These are phyloP conservation scores for Vigna unguiculata DNA, from an alignment of 306 rosid species.

Conservation along the genomic window DNA sequence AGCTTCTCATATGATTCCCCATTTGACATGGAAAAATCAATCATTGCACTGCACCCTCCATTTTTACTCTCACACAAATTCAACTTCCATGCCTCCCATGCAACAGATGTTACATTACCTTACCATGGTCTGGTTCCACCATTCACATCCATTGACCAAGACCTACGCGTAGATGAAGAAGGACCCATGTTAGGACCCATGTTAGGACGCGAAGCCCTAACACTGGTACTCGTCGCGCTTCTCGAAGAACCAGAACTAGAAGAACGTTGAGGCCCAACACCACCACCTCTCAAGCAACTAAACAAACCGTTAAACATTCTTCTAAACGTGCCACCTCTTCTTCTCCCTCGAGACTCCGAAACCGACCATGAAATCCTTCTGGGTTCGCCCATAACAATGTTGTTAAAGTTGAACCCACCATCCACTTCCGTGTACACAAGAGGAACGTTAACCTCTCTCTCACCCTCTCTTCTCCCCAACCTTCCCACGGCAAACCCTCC, in stretches of 20 bases:
- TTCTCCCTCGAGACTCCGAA: conserved; percentile 48
- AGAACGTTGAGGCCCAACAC: conserved; percentile 33
- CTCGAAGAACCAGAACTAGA: conserved; percentile 12
- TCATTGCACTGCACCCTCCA: conserved; percentile 1
- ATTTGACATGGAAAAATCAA: background rate
- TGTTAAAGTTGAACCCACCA: conserved; percentile 60
- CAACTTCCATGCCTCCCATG: background rate
- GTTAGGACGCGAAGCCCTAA: conserved; percentile 12
- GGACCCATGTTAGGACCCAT: conserved; percentile 12
- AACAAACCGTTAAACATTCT: conserved; percentile 52
- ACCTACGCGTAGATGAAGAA: conserved; percentile 54
- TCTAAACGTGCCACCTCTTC: conserved; percentile 53
- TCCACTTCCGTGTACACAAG: conserved; percentile 77
- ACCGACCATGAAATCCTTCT: conserved; percentile 67
- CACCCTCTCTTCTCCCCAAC: conserved; percentile 57
- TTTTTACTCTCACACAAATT: background rate
- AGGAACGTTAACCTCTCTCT: conserved; percentile 57
- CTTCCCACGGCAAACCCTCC: conserved; percentile 85
- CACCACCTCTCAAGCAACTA: conserved; percentile 60
- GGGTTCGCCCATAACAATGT: conserved; percentile 50
- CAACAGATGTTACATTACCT: background rate
- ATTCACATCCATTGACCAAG: conserved; percentile 82
- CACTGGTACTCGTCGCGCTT: conserved; percentile 19
- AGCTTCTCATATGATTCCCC: background rate
- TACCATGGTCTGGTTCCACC: conserved; percentile 63